phyloP scores from a whole-genome alignment of 768 basidiomycete genomes.

The Lactifluus hygrophoroides region DNA sequence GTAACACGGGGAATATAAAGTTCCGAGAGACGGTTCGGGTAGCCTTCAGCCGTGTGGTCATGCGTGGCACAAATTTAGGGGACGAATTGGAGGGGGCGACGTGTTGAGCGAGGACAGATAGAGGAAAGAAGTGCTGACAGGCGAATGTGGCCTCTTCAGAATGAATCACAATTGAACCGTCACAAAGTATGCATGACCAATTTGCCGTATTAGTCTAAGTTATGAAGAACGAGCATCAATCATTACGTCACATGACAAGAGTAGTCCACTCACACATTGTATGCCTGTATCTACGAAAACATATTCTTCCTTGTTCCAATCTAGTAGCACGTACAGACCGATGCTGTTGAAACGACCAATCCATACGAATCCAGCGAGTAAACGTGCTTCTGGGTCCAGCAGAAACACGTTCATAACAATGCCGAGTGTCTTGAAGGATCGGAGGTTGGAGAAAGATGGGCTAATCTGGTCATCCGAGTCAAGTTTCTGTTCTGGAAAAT shows the following conservation, averaged over 20 bases:
- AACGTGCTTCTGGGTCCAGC: conserved; percentile 50
- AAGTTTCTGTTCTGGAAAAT: conserved; percentile 38
- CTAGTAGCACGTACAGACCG: conserved; percentile 54
- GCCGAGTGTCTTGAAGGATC: conserved; percentile 54
- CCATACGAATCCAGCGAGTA: conserved; percentile 65
- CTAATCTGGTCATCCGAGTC: neutral
- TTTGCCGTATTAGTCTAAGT: conserved; percentile 60
- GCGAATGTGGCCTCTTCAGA: conserved; percentile 61
- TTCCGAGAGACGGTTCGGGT: conserved; percentile 18
- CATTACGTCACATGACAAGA: neutral
- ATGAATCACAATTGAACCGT: conserved; percentile 63
- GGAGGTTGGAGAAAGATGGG: conserved; percentile 51
- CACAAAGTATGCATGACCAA: conserved; percentile 67
- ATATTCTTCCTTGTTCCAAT: conserved; percentile 59
- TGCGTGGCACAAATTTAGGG: conserved; percentile 19
- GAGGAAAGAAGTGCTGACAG: conserved; percentile 62
- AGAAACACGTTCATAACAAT: conserved; percentile 74
- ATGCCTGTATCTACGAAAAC: conserved; percentile 69
- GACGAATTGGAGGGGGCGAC: conserved; percentile 19
- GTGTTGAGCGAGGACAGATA: conserved; percentile 30
- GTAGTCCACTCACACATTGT: conserved; percentile 47
- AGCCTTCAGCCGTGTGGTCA: conserved; percentile 22
- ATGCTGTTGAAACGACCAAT: conserved; percentile 44
- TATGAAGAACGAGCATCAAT: neutral
- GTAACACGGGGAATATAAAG: conserved; percentile 22